Base-by-base conservation (phyloP, 345 rosid genomes). In the Acer saccharum region DNA sequence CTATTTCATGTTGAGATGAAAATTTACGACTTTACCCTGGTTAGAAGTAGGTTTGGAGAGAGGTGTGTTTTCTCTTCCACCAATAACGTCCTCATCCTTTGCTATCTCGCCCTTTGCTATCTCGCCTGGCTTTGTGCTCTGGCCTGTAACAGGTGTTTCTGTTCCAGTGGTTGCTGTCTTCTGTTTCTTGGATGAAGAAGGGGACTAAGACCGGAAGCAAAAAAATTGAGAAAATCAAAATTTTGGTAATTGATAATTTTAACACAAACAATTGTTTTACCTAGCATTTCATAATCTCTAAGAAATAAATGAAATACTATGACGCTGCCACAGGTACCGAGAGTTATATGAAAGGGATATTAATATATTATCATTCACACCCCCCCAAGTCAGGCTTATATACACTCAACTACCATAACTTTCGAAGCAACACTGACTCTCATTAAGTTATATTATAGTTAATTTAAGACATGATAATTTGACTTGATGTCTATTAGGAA, bases 141-240 rank as follows among this genome's bases (percentile, higher is more conserved):
- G 82, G 55, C 46, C 77, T 8, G 60, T 44, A 71, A 10, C 46
- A 43, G 9, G 46, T 43, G 46, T 43, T 43, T 43, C 46, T 43
- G 46, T 43, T 9, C 46, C 46, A 43, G 46, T 8, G 46, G 46
- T 8, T 43, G 9, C 46, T 43, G 10, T 62, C 35, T 78, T 84
- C 80, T 78, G 88, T 68, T 79, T 82, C 86, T 84, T 71, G n/a
- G 71, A 69, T 64, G 17, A 73, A 46, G 75, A 74, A 21, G 84
- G 79, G 44, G 77, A 77, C 93, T 89, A 48, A 75, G 54, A 39
- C 6, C 68, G 21, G 54, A 35, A 32, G 46, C 21, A 77, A 66
- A 23, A 77, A 14, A 21, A 57, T 58, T 27, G 13, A 39, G 71
- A 64, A 73, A 17, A 70, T 65, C 52, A 61, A 69, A 25, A 71